These are phyloP conservation scores for Citrus maxima DNA, from an alignment of 345 rosid genomes.

Conservation along the genomic window DNA sequence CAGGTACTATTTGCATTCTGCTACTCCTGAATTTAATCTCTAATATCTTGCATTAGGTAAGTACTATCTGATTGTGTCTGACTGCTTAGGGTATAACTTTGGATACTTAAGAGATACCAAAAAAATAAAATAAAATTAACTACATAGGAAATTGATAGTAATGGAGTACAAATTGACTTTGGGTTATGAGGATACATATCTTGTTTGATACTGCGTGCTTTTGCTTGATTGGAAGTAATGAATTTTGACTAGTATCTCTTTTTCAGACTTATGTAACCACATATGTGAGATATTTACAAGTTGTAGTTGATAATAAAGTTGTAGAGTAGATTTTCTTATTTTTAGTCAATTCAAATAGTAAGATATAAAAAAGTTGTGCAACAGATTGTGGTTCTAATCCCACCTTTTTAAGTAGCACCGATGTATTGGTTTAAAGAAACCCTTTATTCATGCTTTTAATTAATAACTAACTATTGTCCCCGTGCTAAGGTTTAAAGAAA, in stretches of 20 bases:
- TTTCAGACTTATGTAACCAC: neutral
- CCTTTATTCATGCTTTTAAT: too few species aligned
- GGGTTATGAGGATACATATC: neutral
- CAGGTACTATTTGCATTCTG: constrained; percentile 26
- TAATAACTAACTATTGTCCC: too few species aligned
- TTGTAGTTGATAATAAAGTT: neutral
- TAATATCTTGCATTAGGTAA: neutral
- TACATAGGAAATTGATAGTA: neutral
- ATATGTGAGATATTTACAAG: neutral
- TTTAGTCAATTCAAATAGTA: too few species aligned
- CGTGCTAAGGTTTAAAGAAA: too few species aligned
- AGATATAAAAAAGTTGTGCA: too few species aligned
- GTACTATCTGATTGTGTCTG: neutral
- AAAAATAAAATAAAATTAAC: too few species aligned
- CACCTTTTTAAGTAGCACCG: too few species aligned
- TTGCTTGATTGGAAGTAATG: neutral
- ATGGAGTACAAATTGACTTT: neutral
- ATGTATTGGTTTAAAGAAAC: too few species aligned
- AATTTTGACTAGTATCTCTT: neutral
- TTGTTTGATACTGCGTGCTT: neutral
- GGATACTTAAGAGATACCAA: neutral
- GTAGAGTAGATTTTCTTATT: neutral
- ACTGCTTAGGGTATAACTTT: neutral
- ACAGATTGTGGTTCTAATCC: too few species aligned
- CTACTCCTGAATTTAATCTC: neutral